Conservation (phyloP, 2,329 filamentous ascomycete species). For the Xylogone sp. region DNA sequence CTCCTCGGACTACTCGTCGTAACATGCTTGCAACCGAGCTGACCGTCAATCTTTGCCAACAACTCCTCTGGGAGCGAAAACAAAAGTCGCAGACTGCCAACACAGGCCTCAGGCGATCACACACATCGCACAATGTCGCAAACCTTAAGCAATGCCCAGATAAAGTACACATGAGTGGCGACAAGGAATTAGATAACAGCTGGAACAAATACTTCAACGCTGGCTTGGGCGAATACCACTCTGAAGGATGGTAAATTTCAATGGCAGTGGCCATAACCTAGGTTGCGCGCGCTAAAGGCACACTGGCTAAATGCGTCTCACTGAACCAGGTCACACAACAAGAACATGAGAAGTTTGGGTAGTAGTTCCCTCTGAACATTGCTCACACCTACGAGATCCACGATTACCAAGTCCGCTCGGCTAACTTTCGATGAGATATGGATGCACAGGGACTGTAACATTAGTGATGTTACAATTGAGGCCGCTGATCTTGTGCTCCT, state of each 20-base stretch:
- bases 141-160: constrained; percentile 82
- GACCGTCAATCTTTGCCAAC: constrained; percentile 85
- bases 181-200: constrained; percentile 60
- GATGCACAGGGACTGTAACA: no score
- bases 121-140: constrained; percentile 86
- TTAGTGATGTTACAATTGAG: no score
- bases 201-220: constrained; percentile 86
- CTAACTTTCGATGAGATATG: no score
- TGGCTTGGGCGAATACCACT: constrained; percentile 77
- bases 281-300: no score
- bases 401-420: no score
- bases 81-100: constrained; percentile 89
- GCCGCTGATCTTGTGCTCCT: no score
- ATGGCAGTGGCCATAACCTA: no score
- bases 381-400: no score
- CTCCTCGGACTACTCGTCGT: constrained; percentile 83
- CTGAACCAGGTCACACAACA: no score
- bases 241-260: constrained; percentile 72
- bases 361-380: no score
- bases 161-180: constrained; percentile 48
- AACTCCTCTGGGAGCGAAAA: constrained; percentile 91
- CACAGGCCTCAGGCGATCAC: constrained; percentile 81
- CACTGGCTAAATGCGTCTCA: no score
- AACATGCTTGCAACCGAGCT: constrained; percentile 96
- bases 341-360: no score